phyloP scores from a whole-genome alignment of 176 grass and related monocot genomes.

The Musa schizocarpa region DNA sequence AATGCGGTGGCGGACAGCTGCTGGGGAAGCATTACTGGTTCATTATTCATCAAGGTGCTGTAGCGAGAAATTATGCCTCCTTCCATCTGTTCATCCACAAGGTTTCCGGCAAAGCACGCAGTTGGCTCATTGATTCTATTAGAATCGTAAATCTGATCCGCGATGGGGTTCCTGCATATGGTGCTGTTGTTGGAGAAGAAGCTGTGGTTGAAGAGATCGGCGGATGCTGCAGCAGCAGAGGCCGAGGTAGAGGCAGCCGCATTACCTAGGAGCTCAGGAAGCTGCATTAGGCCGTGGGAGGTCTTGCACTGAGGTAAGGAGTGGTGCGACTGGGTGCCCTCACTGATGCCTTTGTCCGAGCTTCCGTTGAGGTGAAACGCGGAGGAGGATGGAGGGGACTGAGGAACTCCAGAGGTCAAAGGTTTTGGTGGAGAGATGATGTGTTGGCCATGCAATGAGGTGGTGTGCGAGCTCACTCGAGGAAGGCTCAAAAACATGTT shows the following conservation, averaged over 20 bases:
- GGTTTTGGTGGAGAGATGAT: constrained; percentile 47
- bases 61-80: constrained; percentile 16
- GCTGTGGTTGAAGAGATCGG: constrained; percentile 55
- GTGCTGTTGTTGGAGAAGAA: constrained; percentile 54
- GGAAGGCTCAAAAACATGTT: constrained; percentile 77
- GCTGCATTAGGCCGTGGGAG: constrained; percentile 82
- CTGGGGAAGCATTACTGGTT: constrained; percentile 41
- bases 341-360: constrained; percentile 41
- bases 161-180: constrained; percentile 17
- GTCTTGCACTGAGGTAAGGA: constrained; percentile 57
- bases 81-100: constrained; percentile 45
- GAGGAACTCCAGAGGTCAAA: constrained; percentile 49
- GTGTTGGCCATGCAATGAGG: constrained; percentile 30
- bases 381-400: constrained; percentile 16
- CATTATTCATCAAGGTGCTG: constrained; percentile 44
- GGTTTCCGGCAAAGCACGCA: constrained; percentile 48
- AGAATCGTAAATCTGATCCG: background rate
- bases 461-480: constrained; percentile 64
- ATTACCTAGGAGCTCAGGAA: constrained; percentile 68
- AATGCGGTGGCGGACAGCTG: constrained; percentile 90
- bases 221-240: too few relatives aligned
- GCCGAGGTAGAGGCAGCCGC: constrained; percentile 10
- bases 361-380: constrained; percentile 8
- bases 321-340: constrained; percentile 27
- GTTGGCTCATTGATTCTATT: constrained; percentile 8